Evolutionary conservation across 2,329 filamentous ascomycete genomes (phyloP).

Genomic region (Emydomyces testavorans): DNA sequence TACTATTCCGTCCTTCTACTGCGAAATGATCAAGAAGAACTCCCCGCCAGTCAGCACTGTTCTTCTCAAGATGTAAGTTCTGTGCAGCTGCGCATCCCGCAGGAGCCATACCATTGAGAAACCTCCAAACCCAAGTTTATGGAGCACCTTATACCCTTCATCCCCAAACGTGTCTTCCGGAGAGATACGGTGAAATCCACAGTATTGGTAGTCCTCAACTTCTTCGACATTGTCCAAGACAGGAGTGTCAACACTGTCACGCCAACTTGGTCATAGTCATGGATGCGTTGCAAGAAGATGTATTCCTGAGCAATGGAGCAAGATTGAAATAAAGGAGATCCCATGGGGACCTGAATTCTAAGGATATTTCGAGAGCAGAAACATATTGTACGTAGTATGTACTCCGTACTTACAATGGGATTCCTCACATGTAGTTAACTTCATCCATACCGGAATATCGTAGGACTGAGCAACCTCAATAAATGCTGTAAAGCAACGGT

Average conservation of each 20-base stretch:
- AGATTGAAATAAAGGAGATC: no score
- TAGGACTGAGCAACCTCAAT: no score
- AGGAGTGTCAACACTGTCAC: background rate
- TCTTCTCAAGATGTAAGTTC: conserved; percentile 10
- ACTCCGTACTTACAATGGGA: no score
- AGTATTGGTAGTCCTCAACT: conserved; percentile 18
- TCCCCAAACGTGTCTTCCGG: conserved; percentile 24
- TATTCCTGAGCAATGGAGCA: no score
- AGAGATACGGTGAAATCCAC: conserved; percentile 27
- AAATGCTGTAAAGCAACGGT: no score
- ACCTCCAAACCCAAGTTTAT: conserved; percentile 30
- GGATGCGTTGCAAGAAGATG: no score
- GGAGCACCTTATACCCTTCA: conserved; percentile 28
- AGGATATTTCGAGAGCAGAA: no score
- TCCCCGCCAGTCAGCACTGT: background rate
- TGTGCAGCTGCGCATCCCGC: conserved; percentile 19
- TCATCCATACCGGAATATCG: no score
- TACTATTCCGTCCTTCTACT: conserved; percentile 36
- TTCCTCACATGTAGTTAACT: no score
- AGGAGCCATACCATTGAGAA: conserved; percentile 30
- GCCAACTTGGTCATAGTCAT: background rate
- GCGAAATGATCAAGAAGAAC: conserved; percentile 30
- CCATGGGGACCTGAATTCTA: no score
- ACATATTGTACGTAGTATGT: no score
- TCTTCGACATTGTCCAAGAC: conserved; percentile 3